A percentile compares a stretch with the other conserved stretches of the same genome.
phyloP scores from a whole-genome alignment of 2,329 filamentous ascomycete species.

The Phaeosphaeriaceae sp. region DNA sequence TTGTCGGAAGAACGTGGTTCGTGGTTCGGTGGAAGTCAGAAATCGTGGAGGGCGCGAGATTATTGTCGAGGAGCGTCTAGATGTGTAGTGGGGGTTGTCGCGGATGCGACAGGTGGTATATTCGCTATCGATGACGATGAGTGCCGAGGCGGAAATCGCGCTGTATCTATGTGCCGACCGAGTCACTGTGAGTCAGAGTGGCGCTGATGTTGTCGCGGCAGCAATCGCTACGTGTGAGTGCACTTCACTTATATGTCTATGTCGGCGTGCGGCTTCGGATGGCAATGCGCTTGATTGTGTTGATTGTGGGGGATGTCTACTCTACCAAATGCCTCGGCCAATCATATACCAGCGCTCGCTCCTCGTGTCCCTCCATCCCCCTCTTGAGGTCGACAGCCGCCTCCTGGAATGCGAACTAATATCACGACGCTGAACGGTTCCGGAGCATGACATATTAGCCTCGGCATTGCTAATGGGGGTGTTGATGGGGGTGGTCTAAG shows the following conservation, averaged over 20 bases:
- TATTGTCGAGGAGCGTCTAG: constrained; percentile 2
- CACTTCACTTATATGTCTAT: constrained; percentile 16
- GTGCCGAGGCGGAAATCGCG: constrained; percentile 31
- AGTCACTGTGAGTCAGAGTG: constrained; percentile 26
- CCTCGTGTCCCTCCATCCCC: constrained; percentile 36
- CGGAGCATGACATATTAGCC: constrained; percentile 9
- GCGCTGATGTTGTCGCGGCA: constrained; percentile 11
- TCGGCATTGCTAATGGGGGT: constrained; percentile 9
- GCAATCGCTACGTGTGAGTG: constrained; percentile 11
- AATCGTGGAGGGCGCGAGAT: neutral
- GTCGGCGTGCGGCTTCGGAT: constrained; percentile 12
- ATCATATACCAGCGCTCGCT: constrained; percentile 25
- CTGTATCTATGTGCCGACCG: constrained; percentile 16
- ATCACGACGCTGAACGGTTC: constrained; percentile 12
- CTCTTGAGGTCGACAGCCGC: constrained; percentile 27
- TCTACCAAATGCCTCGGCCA: constrained; percentile 24
- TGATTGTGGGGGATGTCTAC: constrained; percentile 21
- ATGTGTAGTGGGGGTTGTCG: neutral
- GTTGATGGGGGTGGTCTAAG: neutral
- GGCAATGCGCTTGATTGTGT: constrained; percentile 26
- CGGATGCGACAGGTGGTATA: constrained; percentile 9
- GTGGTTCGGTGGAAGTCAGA: neutral
- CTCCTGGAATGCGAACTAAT: constrained; percentile 17
- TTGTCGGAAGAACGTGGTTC: neutral
- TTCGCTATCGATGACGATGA: constrained; percentile 37